phyloP scores from a whole-genome alignment of 2,329 filamentous ascomycete genomes.

The Alternaria atra region DNA sequence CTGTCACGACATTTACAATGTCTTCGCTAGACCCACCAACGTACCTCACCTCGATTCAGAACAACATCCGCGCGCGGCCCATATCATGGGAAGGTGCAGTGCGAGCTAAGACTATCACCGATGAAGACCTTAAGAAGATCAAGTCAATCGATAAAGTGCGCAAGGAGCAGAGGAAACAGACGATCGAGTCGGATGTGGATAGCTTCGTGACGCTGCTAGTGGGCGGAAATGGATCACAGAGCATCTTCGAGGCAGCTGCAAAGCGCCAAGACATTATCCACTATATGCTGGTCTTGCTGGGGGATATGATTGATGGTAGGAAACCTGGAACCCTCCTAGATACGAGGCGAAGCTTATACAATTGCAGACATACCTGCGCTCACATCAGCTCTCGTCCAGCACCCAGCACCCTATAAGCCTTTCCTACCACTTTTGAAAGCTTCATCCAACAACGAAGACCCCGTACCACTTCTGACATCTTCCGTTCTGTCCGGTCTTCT shows the following conservation, averaged over 20 bases:
- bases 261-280: constrained; percentile 92
- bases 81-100: constrained; percentile 99
- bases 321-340: neutral
- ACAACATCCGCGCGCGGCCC: constrained; percentile 93
- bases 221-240: constrained; percentile 70
- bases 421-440: constrained; percentile 86
- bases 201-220: constrained; percentile 84
- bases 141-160: constrained; percentile 96
- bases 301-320: constrained; percentile 85
- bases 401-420: constrained; percentile 75
- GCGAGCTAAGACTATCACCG: constrained; percentile 90
- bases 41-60: constrained; percentile 87
- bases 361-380: constrained; percentile 78
- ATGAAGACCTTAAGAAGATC: constrained; percentile 93
- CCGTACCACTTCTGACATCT: constrained; percentile 88
- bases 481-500: constrained; percentile 85
- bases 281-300: constrained; percentile 89
- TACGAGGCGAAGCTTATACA: constrained; percentile 26
- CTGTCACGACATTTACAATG: constrained; percentile 63
- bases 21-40: constrained; percentile 85
- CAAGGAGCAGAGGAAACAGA: constrained; percentile 86
- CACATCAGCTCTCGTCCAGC: constrained; percentile 76
- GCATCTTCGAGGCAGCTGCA: constrained; percentile 80
- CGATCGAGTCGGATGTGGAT: constrained; percentile 79
- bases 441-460: constrained; percentile 82